Evolutionary conservation across 176 grass and related monocot species (phyloP).

Genomic region (Calamus simplicifolius): DNA sequence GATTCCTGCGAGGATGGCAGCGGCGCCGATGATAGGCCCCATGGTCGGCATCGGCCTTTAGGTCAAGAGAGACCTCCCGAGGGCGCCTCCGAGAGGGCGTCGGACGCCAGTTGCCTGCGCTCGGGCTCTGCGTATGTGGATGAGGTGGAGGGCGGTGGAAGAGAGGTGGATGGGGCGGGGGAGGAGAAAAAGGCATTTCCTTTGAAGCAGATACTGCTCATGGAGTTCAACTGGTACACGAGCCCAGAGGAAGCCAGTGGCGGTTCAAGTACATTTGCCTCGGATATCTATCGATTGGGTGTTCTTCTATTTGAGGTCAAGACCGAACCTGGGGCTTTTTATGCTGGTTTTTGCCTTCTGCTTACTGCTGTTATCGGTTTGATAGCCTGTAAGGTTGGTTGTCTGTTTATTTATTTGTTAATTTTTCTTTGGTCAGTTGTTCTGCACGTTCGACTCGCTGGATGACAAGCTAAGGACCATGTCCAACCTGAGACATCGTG

Average conservation of each 20-base stretch:
- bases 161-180: constrained; percentile 13
- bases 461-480: constrained; percentile 84
- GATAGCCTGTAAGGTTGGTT: background rate
- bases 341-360: background rate
- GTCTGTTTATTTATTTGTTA: background rate
- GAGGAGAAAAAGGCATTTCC: constrained; percentile 50
- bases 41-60: constrained; percentile 1
- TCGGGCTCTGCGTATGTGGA: background rate
- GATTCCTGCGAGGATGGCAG: constrained; percentile 40
- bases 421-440: constrained; percentile 36
- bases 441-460: constrained; percentile 66
- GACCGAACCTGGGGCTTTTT: background rate
- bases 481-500: constrained; percentile 69
- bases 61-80: background rate
- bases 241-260: constrained; percentile 69
- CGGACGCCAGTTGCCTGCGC: background rate
- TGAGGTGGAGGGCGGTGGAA: background rate
- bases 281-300: constrained; percentile 90
- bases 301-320: constrained; percentile 90
- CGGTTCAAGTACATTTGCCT: constrained; percentile 47
- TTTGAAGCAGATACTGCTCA: constrained; percentile 60
- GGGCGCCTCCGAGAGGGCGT: background rate
- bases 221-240: constrained; percentile 90
- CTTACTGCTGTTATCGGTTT: background rate
- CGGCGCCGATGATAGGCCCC: no score